A percentile compares a stretch with the other conserved stretches of the same genome.
phyloP scores from a whole-genome alignment of 2,329 filamentous ascomycete genomes.

The Fonsecaea pedrosoi region DNA sequence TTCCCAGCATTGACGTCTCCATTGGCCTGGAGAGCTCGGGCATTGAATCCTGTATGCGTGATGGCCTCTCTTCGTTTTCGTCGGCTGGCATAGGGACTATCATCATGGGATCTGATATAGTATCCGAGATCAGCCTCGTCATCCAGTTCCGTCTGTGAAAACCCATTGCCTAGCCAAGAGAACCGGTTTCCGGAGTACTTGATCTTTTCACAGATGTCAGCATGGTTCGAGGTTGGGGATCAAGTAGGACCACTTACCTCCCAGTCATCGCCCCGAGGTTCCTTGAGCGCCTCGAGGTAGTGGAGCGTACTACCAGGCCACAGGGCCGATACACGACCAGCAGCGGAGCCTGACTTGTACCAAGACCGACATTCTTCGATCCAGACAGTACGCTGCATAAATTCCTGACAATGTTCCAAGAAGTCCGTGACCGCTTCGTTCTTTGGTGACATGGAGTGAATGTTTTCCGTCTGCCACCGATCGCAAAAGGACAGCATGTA shows the following conservation, averaged over 20 bases:
- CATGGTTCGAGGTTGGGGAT: background rate
- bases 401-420: slow-evolving; percentile 48
- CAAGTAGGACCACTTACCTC: background rate
- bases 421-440: slow-evolving; percentile 43
- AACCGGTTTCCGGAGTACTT: slow-evolving; percentile 13
- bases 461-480: slow-evolving; percentile 48
- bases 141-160: slow-evolving; percentile 11
- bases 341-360: slow-evolving; percentile 40
- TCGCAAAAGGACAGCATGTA: slow-evolving; percentile 51
- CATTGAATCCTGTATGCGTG: slow-evolving; percentile 12
- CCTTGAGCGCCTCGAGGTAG: slow-evolving; percentile 43
- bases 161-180: slow-evolving; percentile 9
- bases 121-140: slow-evolving; percentile 2
- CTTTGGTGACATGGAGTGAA: background rate
- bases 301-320: slow-evolving; percentile 41
- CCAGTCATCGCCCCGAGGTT: slow-evolving; percentile 48
- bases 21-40: background rate
- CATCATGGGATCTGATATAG: slow-evolving; percentile 12
- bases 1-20: background rate
- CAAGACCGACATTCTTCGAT: slow-evolving; percentile 16
- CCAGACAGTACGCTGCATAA: slow-evolving; percentile 43
- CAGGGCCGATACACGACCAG: slow-evolving; percentile 6
- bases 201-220: slow-evolving; percentile 7
- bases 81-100: slow-evolving; percentile 9
- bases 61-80: slow-evolving; percentile 6